Evolutionary conservation across 2,329 filamentous ascomycete species (phyloP).

Genomic region (Colletotrichum lupini): DNA sequence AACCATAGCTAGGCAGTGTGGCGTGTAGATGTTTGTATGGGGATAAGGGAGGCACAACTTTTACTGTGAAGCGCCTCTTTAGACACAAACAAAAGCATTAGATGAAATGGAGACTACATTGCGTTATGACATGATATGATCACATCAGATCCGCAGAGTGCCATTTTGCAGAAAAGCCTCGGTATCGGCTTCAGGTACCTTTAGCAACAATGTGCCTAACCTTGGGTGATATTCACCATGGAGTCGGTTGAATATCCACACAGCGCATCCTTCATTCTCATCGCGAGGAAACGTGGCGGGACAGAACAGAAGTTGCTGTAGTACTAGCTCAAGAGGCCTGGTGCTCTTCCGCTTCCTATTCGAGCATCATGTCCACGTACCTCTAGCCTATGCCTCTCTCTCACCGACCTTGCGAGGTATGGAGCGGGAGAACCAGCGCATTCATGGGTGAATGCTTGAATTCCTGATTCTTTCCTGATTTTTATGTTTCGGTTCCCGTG

Average conservation of each 20-base stretch:
- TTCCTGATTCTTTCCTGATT: no score
- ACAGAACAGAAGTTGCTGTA: not conserved
- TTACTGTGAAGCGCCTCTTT: not conserved
- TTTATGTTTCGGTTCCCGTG: no score
- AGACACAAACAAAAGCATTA: not conserved
- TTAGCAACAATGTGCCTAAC: no score
- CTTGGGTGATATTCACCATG: no score
- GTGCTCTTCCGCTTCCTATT: not conserved
- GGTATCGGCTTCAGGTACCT: no score
- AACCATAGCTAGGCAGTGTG: not conserved
- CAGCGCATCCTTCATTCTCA: not conserved
- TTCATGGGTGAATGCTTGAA: no score
- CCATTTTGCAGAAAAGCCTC: not conserved
- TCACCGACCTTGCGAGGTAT: no score
- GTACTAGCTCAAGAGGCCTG: not conserved
- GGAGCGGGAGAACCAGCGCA: no score
- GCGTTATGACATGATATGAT: not conserved
- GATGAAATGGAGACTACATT: not conserved
- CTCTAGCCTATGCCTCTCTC: no score
- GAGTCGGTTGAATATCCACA: not conserved
- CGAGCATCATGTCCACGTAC: not conserved
- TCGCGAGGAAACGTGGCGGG: no score
- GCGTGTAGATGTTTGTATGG: not conserved
- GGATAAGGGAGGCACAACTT: not conserved
- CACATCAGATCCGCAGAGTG: not conserved